Evolutionary conservation across 345 rosid genomes (phyloP), one percentile per base, ranked within the genome.

Genomic region (Carallia pectinifolia): DNA sequence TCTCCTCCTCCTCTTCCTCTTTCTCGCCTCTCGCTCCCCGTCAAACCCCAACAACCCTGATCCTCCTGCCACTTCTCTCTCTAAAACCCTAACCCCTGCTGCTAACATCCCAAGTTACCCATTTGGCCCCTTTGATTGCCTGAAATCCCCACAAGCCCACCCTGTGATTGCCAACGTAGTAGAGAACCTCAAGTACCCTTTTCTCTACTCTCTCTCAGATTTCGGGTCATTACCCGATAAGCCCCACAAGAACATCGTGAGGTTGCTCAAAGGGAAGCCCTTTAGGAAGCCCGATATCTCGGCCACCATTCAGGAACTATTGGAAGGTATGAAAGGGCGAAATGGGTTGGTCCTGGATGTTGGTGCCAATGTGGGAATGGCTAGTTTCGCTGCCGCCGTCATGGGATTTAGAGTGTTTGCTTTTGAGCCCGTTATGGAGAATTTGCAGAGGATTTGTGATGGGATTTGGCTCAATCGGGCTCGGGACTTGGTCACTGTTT

Each of bases 331-430:
- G 78, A 83, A 76, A n/a, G 84, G 82, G 50, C 79, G 76, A 70
- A 71, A 83, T 61, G 97, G 96, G 59, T 50, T 85, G 54, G 85
- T 95, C 19, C 82, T 95, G 55, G 99, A 95, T 81, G 98, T 95
- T 3, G 99, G 99, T 4, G 97, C 99, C 54, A 95, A 95, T 79
- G 97, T 95, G 6, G 99, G 99, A 4, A 92, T 95, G 98, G 98
- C 98, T 16, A 90, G 91, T 76, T 92, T 95, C 38, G 96, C 98
- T 0, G 97, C 99, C 0, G 87, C 99, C 0, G 97, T 87, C 7
- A 89, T 95, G 99, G 99, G 98, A 52, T 92, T 89, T 66, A 89
- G 65, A 72, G 99, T 92, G 10, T 72, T 90, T 71, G 89, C 97
- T 19, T 90, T 95, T 65, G 99, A 95, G 78, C 97, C 98, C 34